Percentiles rank a stretch among this genome's conserved stretches.
These are phyloP conservation scores for Candida sanyiensis DNA, from an alignment of 805 yeast species.

Conservation along the genomic window DNA sequence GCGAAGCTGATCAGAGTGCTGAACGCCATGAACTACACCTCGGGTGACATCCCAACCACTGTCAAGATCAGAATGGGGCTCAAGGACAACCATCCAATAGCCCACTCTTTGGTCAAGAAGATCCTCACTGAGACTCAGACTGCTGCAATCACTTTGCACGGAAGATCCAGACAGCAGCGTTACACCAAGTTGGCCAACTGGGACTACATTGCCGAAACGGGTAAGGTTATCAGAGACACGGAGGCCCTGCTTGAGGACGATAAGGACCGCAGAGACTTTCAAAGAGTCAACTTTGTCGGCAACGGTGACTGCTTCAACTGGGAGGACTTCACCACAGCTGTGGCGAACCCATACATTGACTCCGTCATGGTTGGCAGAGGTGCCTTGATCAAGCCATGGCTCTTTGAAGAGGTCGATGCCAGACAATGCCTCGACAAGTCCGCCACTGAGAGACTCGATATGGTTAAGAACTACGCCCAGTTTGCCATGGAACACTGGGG, in stretches of 20 bases:
- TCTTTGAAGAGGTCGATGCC: constrained; percentile 89
- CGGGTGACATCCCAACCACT: constrained; percentile 89
- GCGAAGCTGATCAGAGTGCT: constrained; percentile 72
- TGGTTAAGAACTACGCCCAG: constrained; percentile 60
- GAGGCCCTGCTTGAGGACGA: constrained; percentile 50
- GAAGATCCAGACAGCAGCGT: constrained; percentile 93
- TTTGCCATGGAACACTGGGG: constrained; percentile 97
- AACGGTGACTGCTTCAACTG: constrained; percentile 88
- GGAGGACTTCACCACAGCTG: constrained; percentile 82
- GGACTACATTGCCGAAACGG: constrained; percentile 78
- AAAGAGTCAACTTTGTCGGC: constrained; percentile 79
- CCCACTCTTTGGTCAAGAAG: constrained; percentile 67
- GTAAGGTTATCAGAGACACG: constrained; percentile 56
- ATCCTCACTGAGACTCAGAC: constrained; percentile 74
- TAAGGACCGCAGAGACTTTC: constrained; percentile 51
- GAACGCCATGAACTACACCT: constrained; percentile 81
- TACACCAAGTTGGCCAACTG: constrained; percentile 90
- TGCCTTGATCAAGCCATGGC: constrained; percentile 97
- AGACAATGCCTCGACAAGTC: constrained; percentile 87
- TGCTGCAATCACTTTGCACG: constrained; percentile 90
- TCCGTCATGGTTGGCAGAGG: constrained; percentile 98
- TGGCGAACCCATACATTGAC: constrained; percentile 66
- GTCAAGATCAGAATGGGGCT: constrained; percentile 92
- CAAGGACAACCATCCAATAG: constrained; percentile 79
- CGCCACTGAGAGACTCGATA: constrained; percentile 82